Base-by-base conservation (phyloP, 768 basidiomycete genomes). In the Pleurotus cornucopiae region DNA sequence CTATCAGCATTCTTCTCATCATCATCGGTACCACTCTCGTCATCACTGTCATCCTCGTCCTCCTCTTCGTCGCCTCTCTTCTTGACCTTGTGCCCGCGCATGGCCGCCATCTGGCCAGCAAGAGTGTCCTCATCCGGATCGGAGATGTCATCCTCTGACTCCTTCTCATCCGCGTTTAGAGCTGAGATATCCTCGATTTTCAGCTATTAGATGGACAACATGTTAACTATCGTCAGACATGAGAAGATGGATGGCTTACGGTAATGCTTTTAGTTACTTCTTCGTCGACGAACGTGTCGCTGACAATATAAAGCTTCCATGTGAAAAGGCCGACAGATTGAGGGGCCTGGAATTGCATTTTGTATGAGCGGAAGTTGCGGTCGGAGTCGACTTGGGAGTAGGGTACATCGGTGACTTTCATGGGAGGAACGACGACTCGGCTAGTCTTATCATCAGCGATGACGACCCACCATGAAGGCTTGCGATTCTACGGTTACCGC, bases 101-200 rank as follows among this genome's bases (percentile, higher is more conserved):
- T 93, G 44, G 86, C 85, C 4, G 95, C 94, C 92, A 98, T 96
- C 76, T 99, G 97, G 6, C 97, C 97, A 4, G 94, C 97, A 51
- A 98, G 74, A 21, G 89, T 83, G 69, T 98, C 97, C 70, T 98
- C 97, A 26, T 98, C 97, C 0, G 97, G 97, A 48, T 98, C 97
- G 0, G 94, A 97, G 60, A 98, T 99, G 57, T 97, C 95, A 65
- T 98, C 94, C 37, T 96, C 95, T 18, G 73, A 74, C 25, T 72
- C 80, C 55, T 80, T 67, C 40, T 87, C 87, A 5, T 85, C 85
- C 0, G 73, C 73, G 9, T 67, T 74, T 14, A 87, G 72, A 1
- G 75, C 76, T 7, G 85, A 78, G 3, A 81, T 73, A 41, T 92
- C 87, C 53, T 94, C 91, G 34, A 97, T 88, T 67, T 88, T 88